Evolutionary conservation across 345 rosid genomes (phyloP).

Genomic region (Kernera saxatilis): DNA sequence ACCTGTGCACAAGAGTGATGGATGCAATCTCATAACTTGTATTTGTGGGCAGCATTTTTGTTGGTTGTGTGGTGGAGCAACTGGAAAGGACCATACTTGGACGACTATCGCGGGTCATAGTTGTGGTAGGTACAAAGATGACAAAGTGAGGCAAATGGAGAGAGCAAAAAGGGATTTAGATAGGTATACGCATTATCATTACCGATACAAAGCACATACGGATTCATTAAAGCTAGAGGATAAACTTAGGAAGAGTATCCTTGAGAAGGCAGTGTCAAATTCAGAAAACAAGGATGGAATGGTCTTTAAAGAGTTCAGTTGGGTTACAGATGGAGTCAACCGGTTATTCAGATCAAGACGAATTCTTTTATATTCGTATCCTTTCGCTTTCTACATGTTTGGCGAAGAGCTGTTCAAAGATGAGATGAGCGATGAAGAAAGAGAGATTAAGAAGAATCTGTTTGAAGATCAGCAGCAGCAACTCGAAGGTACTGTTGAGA

Average conservation of each 20-base stretch:
- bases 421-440: conserved; percentile 36
- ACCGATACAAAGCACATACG: conserved; percentile 47
- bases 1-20: conserved; percentile 53
- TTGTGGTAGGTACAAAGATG: conserved; percentile 51
- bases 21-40: conserved; percentile 61
- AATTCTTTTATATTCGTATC: conserved; percentile 46
- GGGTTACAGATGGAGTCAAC: conserved; percentile 41
- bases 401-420: conserved; percentile 42
- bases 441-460: conserved; percentile 34
- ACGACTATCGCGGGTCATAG: conserved; percentile 37
- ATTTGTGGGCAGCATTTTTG: conserved; percentile 58
- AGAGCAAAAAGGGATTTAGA: conserved; percentile 38
- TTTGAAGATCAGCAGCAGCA: conserved; percentile 91
- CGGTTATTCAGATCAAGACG: conserved; percentile 43
- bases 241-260: conserved; percentile 32
- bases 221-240: conserved; percentile 51
- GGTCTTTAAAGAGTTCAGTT: conserved; percentile 34
- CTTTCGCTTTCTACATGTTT: conserved; percentile 55
- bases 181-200: conserved; percentile 52
- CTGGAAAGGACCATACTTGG: conserved; percentile 43
- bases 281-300: conserved; percentile 29
- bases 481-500: conserved; percentile 80
- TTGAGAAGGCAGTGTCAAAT: conserved; percentile 20
- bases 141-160: conserved; percentile 25
- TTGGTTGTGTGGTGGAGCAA: conserved; percentile 65